These are phyloP conservation scores for Penicillium coffeae DNA, from an alignment of 495 filamentous ascomycete genomes.

Conservation along the genomic window DNA sequence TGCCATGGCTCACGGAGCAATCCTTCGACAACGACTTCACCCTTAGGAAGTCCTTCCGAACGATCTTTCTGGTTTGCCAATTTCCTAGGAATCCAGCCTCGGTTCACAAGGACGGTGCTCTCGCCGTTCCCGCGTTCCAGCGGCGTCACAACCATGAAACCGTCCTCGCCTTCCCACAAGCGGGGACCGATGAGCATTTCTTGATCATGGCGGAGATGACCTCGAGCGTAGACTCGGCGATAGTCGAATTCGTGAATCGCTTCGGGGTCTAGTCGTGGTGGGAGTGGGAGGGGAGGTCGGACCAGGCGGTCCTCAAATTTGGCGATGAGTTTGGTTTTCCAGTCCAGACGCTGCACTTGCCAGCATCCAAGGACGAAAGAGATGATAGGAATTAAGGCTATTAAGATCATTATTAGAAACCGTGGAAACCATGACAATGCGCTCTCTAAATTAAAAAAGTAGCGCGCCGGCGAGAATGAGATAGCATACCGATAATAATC, in stretches of 20 bases:
- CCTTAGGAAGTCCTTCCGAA: conserved; percentile 54
- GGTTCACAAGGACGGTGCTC: conserved; percentile 74
- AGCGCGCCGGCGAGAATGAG: not conserved
- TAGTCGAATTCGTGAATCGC: conserved; percentile 90
- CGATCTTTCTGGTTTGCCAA: conserved; percentile 59
- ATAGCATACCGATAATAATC: conserved; percentile 64
- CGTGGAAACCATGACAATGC: too few relatives aligned
- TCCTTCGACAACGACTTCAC: conserved; percentile 73
- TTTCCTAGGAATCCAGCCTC: conserved; percentile 84
- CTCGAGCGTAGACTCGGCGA: conserved; percentile 74
- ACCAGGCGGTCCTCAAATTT: conserved; percentile 86
- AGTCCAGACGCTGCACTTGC: conserved; percentile 89
- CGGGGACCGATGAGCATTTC: conserved; percentile 96
- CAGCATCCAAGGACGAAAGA: conserved; percentile 88
- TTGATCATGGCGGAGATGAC: conserved; percentile 74
- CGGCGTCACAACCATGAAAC: conserved; percentile 86
- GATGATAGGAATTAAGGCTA: conserved; percentile 85
- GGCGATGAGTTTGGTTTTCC: conserved; percentile 91
- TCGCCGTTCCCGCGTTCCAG: conserved; percentile 64
- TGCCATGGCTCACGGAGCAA: conserved; percentile 86
- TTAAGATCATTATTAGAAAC: not conserved
- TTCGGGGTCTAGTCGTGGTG: conserved; percentile 71
- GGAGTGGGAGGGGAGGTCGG: conserved; percentile 80
- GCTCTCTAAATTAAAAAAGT: not conserved
- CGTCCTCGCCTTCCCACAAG: conserved; percentile 81